Evolutionary conservation across 1,139 yeast species (phyloP).

Genomic region (Spencermartinsiella ligniputridi): DNA sequence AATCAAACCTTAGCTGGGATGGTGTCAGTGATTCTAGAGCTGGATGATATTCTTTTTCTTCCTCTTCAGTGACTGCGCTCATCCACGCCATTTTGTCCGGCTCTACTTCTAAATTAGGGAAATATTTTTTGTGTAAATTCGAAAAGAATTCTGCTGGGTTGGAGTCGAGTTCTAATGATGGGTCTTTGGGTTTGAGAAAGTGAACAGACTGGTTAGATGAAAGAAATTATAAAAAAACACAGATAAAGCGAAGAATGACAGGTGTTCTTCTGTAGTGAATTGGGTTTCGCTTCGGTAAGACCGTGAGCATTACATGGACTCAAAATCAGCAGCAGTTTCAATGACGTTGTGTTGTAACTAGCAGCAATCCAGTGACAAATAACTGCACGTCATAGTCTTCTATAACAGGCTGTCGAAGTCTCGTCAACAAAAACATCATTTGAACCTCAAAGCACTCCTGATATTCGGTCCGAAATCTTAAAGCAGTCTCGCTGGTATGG

Average conservation of each 20-base stretch:
- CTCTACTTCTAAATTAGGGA: slow-evolving; percentile 84
- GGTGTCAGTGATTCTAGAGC: slow-evolving; percentile 34
- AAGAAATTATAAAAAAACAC: no score
- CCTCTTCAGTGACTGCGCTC: slow-evolving; percentile 49
- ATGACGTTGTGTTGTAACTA: neutral
- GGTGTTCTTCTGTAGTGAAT: neutral
- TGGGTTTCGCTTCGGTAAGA: neutral
- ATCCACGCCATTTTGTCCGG: slow-evolving; percentile 87
- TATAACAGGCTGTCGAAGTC: no score
- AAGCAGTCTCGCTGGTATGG: no score
- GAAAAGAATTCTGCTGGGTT: slow-evolving; percentile 62
- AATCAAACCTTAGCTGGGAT: slow-evolving; percentile 74
- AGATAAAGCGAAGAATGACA: no score
- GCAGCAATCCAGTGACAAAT: no score
- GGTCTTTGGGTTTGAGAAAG: slow-evolving; percentile 9
- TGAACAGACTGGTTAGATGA: slow-evolving; percentile 5
- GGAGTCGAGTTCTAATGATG: slow-evolving; percentile 24
- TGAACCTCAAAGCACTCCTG: no score
- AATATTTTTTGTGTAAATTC: slow-evolving; percentile 77
- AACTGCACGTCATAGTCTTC: no score
- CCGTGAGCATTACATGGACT: no score
- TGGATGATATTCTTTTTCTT: slow-evolving; percentile 35
- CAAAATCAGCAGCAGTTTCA: no score
- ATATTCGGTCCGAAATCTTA: no score
- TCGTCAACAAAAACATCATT: no score